Conservation (phyloP, 208 protist genomes). For the Trichomonas gallinae region DNA sequence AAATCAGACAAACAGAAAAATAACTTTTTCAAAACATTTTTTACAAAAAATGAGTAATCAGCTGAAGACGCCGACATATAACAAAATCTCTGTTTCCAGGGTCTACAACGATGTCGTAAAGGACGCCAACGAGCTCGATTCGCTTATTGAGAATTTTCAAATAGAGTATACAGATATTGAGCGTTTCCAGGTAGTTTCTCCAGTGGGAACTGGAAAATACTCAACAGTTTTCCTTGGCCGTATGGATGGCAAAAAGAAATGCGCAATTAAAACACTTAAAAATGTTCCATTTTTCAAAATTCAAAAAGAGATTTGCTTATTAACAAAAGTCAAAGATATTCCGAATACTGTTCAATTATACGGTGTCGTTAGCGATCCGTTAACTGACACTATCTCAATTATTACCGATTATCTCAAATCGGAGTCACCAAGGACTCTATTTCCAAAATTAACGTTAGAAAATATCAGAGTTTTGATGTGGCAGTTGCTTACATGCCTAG, state of each 20-base stretch:
- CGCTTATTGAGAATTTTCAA: not conserved
- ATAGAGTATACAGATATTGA: not conserved
- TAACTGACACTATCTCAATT: not conserved
- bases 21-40: not conserved
- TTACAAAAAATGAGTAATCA: not conserved
- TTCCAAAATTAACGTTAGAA: not conserved
- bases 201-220: not conserved
- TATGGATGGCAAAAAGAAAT: not conserved
- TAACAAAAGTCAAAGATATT: not conserved
- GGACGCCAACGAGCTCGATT: not conserved
- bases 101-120: not conserved
- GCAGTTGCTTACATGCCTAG: not conserved
- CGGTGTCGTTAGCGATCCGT: not conserved
- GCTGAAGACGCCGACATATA: not conserved
- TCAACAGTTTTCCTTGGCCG: not conserved
- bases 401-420: not conserved
- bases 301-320: not conserved
- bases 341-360: not conserved
- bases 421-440: not conserved
- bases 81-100: not conserved
- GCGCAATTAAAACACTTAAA: not conserved
- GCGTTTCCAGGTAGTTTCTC: not conserved
- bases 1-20: not conserved
- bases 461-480: not conserved
- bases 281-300: slow-evolving; percentile 12